Evolutionary conservation across 2,329 filamentous ascomycete genomes (phyloP).

Genomic region (Calonectria multiphialidica): DNA sequence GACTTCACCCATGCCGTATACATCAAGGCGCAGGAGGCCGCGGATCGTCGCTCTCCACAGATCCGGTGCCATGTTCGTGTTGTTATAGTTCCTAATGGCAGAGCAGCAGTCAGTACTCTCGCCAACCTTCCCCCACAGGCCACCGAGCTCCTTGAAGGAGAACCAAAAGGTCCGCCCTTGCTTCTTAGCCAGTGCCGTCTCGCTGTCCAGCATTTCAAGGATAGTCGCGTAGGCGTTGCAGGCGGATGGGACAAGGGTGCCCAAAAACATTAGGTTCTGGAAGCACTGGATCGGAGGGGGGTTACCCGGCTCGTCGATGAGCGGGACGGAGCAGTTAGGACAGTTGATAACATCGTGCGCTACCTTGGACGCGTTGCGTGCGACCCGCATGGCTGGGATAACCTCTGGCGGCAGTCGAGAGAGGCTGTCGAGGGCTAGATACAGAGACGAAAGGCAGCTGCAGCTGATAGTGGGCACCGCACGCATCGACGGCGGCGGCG

Average conservation of each 20-base stretch:
- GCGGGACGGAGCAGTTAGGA: slow-evolving; percentile 58
- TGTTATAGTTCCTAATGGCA: slow-evolving; percentile 49
- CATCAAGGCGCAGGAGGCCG: slow-evolving; percentile 66
- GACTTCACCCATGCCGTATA: slow-evolving; percentile 63
- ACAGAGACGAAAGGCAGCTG: slow-evolving; percentile 62
- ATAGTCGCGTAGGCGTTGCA: slow-evolving; percentile 69
- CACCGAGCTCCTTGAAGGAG: slow-evolving; percentile 60
- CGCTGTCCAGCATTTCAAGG: slow-evolving; percentile 66
- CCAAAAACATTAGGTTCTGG: slow-evolving; percentile 71
- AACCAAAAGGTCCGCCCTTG: slow-evolving; percentile 59
- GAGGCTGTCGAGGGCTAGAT: slow-evolving; percentile 63
- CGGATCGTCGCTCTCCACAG: slow-evolving; percentile 67
- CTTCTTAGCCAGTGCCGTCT: slow-evolving; percentile 57
- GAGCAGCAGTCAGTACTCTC: slow-evolving; percentile 43
- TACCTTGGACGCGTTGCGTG: slow-evolving; percentile 60
- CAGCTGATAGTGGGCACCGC: slow-evolving; percentile 53
- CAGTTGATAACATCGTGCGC: slow-evolving; percentile 67
- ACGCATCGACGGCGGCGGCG: slow-evolving; percentile 30
- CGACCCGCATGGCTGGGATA: slow-evolving; percentile 59
- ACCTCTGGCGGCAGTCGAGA: slow-evolving; percentile 60
- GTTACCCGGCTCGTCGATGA: slow-evolving; percentile 48
- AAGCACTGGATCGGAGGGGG: slow-evolving; percentile 61
- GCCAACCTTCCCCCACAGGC: slow-evolving; percentile 57
- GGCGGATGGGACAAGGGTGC: slow-evolving; percentile 67
- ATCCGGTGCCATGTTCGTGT: slow-evolving; percentile 61